Conservation (phyloP, 495 filamentous ascomycete species). For the Evernia prunastri region DNA sequence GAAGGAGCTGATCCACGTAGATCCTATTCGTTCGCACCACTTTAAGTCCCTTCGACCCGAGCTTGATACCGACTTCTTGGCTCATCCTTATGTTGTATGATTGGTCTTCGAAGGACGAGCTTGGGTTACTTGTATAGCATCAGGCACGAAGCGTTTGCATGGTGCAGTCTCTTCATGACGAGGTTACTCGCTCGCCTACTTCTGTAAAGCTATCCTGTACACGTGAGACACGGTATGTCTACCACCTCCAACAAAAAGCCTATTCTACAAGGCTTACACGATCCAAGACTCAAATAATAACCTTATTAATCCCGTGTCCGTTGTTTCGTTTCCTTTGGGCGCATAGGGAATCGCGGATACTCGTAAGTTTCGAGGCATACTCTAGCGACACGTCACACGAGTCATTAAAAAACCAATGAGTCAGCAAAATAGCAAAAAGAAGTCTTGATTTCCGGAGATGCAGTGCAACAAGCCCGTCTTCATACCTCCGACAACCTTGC, state of each 20-base stretch:
- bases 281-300: too few species aligned
- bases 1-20: background rate
- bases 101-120: background rate
- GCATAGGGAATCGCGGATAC: background rate
- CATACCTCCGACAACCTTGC: background rate
- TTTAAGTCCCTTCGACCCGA: background rate
- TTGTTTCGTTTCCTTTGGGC: background rate
- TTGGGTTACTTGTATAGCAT: background rate
- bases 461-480: background rate
- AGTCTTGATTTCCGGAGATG: background rate
- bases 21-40: background rate
- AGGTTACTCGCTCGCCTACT: background rate
- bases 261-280: background rate
- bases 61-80: background rate
- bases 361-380: background rate
- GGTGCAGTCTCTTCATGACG: background rate
- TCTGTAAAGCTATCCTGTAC: background rate
- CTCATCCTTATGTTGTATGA: background rate
- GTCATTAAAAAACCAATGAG: background rate
- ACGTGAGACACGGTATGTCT: background rate
- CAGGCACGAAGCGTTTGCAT: background rate
- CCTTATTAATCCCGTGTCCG: background rate
- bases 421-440: background rate
- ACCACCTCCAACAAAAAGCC: background rate
- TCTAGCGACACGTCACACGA: too few species aligned